Percentiles rank a stretch among this genome's conserved stretches.
phyloP scores from a whole-genome alignment of 805 yeast genomes.

The Wickerhamomyces strasburgensis region DNA sequence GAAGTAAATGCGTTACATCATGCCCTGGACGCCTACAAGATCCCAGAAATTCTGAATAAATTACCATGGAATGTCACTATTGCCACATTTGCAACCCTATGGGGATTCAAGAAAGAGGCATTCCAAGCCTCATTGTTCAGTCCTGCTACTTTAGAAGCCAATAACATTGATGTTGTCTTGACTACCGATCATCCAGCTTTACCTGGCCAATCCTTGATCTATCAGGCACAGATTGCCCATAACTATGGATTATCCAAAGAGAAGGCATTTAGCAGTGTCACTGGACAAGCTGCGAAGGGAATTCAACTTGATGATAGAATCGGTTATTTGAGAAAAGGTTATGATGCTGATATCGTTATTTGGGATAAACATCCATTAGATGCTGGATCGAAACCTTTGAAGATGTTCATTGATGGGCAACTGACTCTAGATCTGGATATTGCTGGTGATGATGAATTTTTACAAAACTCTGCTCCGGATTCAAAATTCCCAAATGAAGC shows the following conservation, averaged over 20 bases:
- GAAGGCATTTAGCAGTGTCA: constrained; percentile 6
- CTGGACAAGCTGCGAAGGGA: constrained; percentile 6
- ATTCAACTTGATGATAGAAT: constrained; percentile 6
- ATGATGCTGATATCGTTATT: constrained; percentile 7
- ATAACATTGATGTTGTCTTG: constrained; percentile 5
- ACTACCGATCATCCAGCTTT: constrained; percentile 10
- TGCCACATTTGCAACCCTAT: constrained; percentile 7
- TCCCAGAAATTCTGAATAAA: constrained; percentile 4
- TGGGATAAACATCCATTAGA: constrained; percentile 7
- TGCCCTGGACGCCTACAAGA: constrained; percentile 5
- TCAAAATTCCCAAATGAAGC: constrained; percentile 2
- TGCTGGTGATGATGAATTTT: neutral
- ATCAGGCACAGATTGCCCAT: constrained; percentile 9
- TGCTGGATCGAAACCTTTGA: constrained; percentile 5
- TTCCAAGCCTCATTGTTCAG: constrained; percentile 8
- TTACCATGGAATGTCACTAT: constrained; percentile 8
- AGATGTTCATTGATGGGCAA: constrained; percentile 8
- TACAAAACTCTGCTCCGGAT: neutral
- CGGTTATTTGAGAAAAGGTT: constrained; percentile 6
- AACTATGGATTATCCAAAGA: constrained; percentile 7
- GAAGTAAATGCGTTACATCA: constrained; percentile 7
- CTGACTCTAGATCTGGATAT: constrained; percentile 2
- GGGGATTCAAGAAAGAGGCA: constrained; percentile 11
- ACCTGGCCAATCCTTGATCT: constrained; percentile 6
- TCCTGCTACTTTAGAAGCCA: constrained; percentile 4